phyloP scores from a whole-genome alignment of 768 basidiomycete species.

The Phlegmacium glaucopus region DNA sequence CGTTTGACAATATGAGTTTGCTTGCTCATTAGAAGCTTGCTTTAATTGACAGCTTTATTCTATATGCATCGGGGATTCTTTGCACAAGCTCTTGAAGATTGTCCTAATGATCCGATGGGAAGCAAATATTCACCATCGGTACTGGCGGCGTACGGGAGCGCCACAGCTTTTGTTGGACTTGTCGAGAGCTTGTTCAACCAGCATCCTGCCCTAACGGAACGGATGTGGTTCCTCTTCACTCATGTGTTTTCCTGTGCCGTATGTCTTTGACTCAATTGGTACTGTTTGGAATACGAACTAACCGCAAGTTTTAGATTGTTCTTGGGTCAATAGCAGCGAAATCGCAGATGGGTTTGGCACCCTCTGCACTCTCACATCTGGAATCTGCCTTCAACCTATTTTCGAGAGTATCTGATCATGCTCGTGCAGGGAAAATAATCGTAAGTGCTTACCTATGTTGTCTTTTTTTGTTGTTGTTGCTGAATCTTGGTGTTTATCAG shows the following conservation, averaged over 20 bases:
- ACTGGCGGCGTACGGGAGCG: conserved; percentile 65
- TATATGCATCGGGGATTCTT: conserved; percentile 78
- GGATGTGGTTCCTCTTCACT: conserved; percentile 72
- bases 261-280: conserved; percentile 20
- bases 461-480: not conserved
- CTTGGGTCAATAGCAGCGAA: conserved; percentile 68
- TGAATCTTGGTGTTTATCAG: conserved; percentile 27
- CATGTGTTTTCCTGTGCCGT: conserved; percentile 74
- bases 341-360: conserved; percentile 59
- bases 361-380: conserved; percentile 64
- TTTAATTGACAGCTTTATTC: conserved; percentile 46
- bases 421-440: conserved; percentile 56
- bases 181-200: conserved; percentile 63
- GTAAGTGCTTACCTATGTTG: conserved; percentile 32
- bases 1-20: not conserved
- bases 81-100: conserved; percentile 64
- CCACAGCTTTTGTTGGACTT: conserved; percentile 64
- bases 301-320: conserved; percentile 46
- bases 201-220: conserved; percentile 60
- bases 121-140: conserved; percentile 69
- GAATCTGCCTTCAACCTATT: conserved; percentile 61
- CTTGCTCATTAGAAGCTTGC: conserved; percentile 1
- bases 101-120: conserved; percentile 59
- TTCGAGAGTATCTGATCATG: conserved; percentile 46
- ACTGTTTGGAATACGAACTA: conserved; percentile 4